Evolutionary conservation across 2,329 filamentous ascomycete genomes (phyloP).

Genomic region (Ophiostoma populinum): DNA sequence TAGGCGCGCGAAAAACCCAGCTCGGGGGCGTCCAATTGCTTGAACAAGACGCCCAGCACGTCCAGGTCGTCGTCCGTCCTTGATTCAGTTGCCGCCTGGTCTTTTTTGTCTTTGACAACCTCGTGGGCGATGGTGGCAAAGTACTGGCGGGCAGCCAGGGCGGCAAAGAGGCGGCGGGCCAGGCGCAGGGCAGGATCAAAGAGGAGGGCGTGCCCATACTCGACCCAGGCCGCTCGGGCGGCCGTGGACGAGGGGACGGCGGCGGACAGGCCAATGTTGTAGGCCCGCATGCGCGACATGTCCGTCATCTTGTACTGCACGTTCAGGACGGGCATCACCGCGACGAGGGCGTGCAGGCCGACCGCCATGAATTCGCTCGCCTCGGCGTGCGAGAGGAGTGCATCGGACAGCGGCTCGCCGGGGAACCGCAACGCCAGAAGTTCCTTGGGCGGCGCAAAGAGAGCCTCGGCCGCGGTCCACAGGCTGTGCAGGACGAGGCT

Average conservation of each 20-base stretch:
- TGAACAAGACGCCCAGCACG: conserved; percentile 30
- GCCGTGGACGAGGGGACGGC: conserved; percentile 29
- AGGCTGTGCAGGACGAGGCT: conserved; percentile 45
- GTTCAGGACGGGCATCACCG: conserved; percentile 33
- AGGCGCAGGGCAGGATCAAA: conserved; percentile 42
- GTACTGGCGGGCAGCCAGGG: conserved; percentile 33
- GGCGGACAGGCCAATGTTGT: conserved; percentile 31
- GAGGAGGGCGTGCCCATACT: conserved; percentile 46
- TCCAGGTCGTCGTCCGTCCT: too few species aligned
- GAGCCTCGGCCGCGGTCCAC: conserved; percentile 40
- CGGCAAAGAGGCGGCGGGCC: conserved; percentile 39
- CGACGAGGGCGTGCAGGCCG: conserved; percentile 45
- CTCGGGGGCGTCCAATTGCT: conserved; percentile 35
- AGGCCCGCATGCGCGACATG: conserved; percentile 42
- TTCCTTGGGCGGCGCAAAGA: conserved; percentile 37
- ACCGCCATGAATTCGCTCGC: conserved; percentile 38
- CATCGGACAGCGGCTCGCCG: conserved; percentile 19
- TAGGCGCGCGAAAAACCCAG: conserved; percentile 27
- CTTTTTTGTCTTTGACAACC: neutral
- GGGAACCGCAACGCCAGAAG: conserved; percentile 24
- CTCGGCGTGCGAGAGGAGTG: conserved; percentile 26
- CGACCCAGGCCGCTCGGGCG: conserved; percentile 32
- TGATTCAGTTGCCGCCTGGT: too few species aligned
- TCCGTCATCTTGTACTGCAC: conserved; percentile 34
- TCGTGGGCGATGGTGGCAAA: conserved; percentile 26